Conservation (phyloP, 2,329 filamentous ascomycete species). For the Alternaria triticimaculans region DNA sequence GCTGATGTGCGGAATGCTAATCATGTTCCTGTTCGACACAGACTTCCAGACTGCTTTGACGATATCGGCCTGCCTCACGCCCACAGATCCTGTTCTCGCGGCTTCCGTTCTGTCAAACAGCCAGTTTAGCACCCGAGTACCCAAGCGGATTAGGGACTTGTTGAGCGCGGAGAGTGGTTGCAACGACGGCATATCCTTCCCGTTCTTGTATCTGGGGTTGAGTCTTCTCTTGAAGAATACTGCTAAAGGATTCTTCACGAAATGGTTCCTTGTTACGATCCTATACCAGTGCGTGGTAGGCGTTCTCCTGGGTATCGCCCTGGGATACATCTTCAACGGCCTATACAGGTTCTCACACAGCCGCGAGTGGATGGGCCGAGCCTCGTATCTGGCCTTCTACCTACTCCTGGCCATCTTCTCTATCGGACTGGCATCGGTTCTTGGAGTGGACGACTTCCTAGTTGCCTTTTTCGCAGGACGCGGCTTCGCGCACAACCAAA, state of each 20-base stretch:
- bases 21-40: slow-evolving; percentile 56
- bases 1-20: slow-evolving; percentile 57
- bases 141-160: slow-evolving; percentile 59
- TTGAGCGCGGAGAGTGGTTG: slow-evolving; percentile 62
- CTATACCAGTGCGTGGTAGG: slow-evolving; percentile 63
- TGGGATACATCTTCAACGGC: slow-evolving; percentile 58
- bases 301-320: slow-evolving; percentile 53
- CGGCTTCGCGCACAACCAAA: slow-evolving; percentile 62
- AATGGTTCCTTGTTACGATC: slow-evolving; percentile 62
- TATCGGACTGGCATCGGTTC: slow-evolving; percentile 58
- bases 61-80: slow-evolving; percentile 62
- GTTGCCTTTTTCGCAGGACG: slow-evolving; percentile 63
- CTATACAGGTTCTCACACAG: slow-evolving; percentile 57
- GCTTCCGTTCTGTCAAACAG: slow-evolving; percentile 61
- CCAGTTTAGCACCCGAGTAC: slow-evolving; percentile 60
- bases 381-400: slow-evolving; percentile 63
- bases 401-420: slow-evolving; percentile 61
- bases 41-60: slow-evolving; percentile 56
- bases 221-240: slow-evolving; percentile 52
- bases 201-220: slow-evolving; percentile 63
- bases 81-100: slow-evolving; percentile 64
- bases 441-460: slow-evolving; percentile 64
- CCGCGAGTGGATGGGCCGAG: slow-evolving; percentile 55
- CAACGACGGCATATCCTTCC: slow-evolving; percentile 64
- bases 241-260: slow-evolving; percentile 52